Conservation (phyloP, 805 yeast species). For the Kodamaea kaohsiungensis region DNA sequence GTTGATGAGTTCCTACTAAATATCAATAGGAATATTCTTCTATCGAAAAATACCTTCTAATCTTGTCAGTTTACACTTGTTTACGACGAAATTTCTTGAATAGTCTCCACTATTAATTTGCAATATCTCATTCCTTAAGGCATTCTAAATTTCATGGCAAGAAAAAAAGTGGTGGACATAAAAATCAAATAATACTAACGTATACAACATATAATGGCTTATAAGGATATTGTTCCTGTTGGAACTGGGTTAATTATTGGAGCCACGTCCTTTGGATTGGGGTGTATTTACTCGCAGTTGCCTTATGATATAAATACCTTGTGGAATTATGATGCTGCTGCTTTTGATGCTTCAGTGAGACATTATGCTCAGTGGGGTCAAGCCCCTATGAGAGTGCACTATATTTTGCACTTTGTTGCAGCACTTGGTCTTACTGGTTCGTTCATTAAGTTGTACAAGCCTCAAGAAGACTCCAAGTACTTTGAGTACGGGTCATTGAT, state of each 20-base stretch:
- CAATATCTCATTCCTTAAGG: background rate
- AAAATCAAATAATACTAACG: background rate
- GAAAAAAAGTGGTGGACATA: background rate
- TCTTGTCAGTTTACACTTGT: no score
- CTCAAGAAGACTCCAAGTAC: conserved; percentile 78
- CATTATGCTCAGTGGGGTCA: conserved; percentile 79
- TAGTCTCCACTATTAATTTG: background rate
- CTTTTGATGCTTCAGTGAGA: conserved; percentile 58
- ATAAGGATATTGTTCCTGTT: conserved; percentile 47
- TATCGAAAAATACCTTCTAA: no score
- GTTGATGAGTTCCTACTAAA: no score
- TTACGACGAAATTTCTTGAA: background rate
- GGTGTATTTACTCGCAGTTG: conserved; percentile 74
- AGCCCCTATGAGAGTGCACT: conserved; percentile 59
- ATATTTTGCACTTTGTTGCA: conserved; percentile 61
- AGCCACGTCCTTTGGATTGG: conserved; percentile 78
- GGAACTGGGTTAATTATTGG: conserved; percentile 44
- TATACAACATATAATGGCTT: conserved; percentile 20
- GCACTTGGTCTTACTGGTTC: conserved; percentile 71
- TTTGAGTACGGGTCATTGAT: conserved; percentile 89
- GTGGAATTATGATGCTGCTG: conserved; percentile 55
- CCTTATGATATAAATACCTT: conserved; percentile 79
- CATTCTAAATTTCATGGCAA: background rate
- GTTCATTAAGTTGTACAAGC: conserved; percentile 78
- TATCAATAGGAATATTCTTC: background rate